Evolutionary conservation across 2,329 filamentous ascomycete genomes (phyloP).

Genomic region (Plectosphaerella plurivora): DNA sequence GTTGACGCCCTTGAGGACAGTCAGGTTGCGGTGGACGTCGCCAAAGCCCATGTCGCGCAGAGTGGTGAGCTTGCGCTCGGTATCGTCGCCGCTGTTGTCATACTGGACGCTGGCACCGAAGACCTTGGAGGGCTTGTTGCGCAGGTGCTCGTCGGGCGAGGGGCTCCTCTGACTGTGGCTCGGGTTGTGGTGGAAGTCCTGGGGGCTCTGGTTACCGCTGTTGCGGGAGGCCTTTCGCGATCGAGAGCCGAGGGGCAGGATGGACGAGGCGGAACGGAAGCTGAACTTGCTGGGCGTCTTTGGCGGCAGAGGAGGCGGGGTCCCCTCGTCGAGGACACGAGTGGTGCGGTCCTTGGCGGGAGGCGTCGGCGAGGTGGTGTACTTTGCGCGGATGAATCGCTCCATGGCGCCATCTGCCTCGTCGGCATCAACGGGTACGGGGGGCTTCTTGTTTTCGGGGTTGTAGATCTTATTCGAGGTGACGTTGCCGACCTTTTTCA

Average conservation of each 20-base stretch:
- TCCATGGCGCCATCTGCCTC: slow-evolving; percentile 95
- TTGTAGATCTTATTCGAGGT: slow-evolving; percentile 88
- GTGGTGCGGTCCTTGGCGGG: slow-evolving; percentile 12
- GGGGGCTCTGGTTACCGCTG: slow-evolving; percentile 7
- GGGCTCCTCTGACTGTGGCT: slow-evolving; percentile 21
- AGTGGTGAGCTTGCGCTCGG: slow-evolving; percentile 71
- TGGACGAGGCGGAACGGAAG: slow-evolving; percentile 59
- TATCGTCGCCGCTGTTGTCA: slow-evolving; percentile 46
- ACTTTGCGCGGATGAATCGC: slow-evolving; percentile 91
- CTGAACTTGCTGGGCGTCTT: slow-evolving; percentile 61
- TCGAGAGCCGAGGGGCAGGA: slow-evolving; percentile 59
- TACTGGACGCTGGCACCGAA: slow-evolving; percentile 66
- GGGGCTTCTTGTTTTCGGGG: slow-evolving; percentile 73
- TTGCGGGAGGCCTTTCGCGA: slow-evolving; percentile 48
- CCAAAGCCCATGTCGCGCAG: slow-evolving; percentile 89
- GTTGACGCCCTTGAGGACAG: slow-evolving; percentile 75
- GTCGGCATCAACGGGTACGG: slow-evolving; percentile 85
- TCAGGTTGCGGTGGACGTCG: slow-evolving; percentile 75
- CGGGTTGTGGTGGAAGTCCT: slow-evolving; percentile 12
- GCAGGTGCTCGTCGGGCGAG: slow-evolving; percentile 29
- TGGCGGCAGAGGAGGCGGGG: slow-evolving; percentile 57
- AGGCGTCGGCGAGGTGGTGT: slow-evolving; percentile 54
- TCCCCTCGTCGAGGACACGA: slow-evolving; percentile 52
- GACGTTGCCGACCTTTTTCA: slow-evolving; percentile 87
- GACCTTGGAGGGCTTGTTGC: slow-evolving; percentile 62